Evolutionary conservation across 805 yeast genomes (phyloP).

Genomic region (Lipomyces yamanashiensis): DNA sequence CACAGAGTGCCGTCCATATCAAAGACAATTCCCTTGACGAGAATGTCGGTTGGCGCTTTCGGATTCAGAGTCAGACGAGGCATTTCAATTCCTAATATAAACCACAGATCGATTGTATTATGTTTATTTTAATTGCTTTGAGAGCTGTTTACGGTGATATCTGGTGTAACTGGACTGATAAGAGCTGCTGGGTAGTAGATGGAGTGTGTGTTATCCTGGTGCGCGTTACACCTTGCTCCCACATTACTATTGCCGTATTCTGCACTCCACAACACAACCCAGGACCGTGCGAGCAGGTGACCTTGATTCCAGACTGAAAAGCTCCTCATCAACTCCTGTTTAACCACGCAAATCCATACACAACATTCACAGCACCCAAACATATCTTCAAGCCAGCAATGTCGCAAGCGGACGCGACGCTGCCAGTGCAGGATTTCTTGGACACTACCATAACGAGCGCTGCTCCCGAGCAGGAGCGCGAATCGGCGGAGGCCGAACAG

Average conservation of each 20-base stretch:
- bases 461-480: not conserved
- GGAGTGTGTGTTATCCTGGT: not conserved
- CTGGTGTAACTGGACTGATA: not conserved
- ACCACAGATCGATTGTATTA: no score
- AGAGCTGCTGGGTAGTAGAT: not conserved
- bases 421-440: not conserved
- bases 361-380: not conserved
- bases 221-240: no score
- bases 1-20: slow-evolving; percentile 84
- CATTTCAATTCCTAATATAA: slow-evolving; percentile 9
- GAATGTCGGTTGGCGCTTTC: slow-evolving; percentile 23
- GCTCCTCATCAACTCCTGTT: slow-evolving; percentile 3
- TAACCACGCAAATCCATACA: not conserved
- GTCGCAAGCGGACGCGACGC: not conserved
- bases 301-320: not conserved
- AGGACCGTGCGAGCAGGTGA: slow-evolving; percentile 5
- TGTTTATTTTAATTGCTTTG: no score
- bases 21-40: slow-evolving; percentile 61
- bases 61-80: slow-evolving; percentile 31
- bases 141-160: no score
- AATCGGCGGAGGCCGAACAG: not conserved
- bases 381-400: not conserved
- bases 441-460: not conserved
- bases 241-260: not conserved
- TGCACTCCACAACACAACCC: not conserved